These are phyloP conservation scores for Coemansia asiatica DNA, from an alignment of 192 early-diverging fungal genomes.

Conservation along the genomic window DNA sequence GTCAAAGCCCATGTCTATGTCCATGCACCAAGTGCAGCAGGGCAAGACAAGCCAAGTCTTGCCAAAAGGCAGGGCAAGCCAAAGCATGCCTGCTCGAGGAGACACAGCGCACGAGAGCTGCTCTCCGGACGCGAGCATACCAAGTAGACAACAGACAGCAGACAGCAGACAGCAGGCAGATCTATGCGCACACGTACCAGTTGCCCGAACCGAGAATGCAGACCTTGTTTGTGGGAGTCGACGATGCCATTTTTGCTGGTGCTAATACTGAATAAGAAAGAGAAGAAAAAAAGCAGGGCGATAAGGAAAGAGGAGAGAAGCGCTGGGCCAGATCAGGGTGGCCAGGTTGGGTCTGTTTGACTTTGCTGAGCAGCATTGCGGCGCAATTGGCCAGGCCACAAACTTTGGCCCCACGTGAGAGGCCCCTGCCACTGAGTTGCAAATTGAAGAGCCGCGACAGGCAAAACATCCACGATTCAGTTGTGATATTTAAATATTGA, in stretches of 20 bases:
- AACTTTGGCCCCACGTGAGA: background rate
- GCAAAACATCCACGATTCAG: background rate
- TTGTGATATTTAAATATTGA: background rate
- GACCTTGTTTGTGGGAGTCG: conserved; percentile 65
- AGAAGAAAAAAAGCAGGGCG: conserved; percentile 8
- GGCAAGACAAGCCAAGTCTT: too few species aligned
- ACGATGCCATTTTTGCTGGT: conserved; percentile 14
- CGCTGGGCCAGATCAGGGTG: background rate
- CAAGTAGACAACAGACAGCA: background rate
- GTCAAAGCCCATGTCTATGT: too few species aligned
- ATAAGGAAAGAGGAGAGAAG: conserved; percentile 15
- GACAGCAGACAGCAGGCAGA: too few species aligned
- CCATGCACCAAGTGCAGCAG: too few species aligned
- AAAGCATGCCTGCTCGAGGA: too few species aligned
- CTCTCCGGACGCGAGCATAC: too few species aligned
- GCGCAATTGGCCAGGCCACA: background rate
- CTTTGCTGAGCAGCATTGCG: background rate
- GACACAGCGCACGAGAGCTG: too few species aligned
- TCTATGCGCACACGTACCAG: conserved; percentile 64
- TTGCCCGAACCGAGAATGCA: conserved; percentile 93
- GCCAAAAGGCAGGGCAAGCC: too few species aligned
- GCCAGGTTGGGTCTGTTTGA: background rate
- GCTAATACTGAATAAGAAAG: conserved; percentile 6
- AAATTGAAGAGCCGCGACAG: background rate
- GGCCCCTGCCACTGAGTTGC: background rate